phyloP scores from a whole-genome alignment of 331 rosid genomes.

The Pyracantha coccinea region DNA sequence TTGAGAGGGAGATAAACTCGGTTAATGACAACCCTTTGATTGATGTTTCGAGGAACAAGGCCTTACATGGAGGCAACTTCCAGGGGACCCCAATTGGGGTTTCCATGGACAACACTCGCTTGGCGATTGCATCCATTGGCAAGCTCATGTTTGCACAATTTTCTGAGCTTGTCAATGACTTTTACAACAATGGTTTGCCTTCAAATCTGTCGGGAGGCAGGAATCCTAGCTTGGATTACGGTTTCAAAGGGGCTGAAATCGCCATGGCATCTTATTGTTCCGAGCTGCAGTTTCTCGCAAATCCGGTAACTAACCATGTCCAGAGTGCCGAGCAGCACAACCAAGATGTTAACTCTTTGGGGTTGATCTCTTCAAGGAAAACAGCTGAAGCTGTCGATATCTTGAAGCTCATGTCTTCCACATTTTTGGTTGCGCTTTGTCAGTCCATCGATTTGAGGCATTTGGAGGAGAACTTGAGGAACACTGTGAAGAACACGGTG shows the following conservation, averaged over 20 bases:
- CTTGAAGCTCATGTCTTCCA: slow-evolving; percentile 73
- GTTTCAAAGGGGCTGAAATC: slow-evolving; percentile 79
- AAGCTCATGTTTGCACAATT: slow-evolving; percentile 90
- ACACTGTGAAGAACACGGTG: slow-evolving; percentile 51
- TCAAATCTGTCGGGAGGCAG: slow-evolving; percentile 68
- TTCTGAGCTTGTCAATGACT: slow-evolving; percentile 78
- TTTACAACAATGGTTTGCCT: slow-evolving; percentile 82
- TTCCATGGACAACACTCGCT: slow-evolving; percentile 88
- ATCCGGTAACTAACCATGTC: slow-evolving; percentile 80
- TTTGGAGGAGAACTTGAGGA: slow-evolving; percentile 79
- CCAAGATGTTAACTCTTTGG: slow-evolving; percentile 91
- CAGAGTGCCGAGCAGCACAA: slow-evolving; percentile 94
- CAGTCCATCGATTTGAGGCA: slow-evolving; percentile 89
- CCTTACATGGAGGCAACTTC: slow-evolving; percentile 86
- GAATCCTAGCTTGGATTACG: slow-evolving; percentile 84
- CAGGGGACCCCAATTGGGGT: slow-evolving; percentile 96
- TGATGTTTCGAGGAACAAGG: slow-evolving; percentile 84
- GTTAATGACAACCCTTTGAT: slow-evolving; percentile 85
- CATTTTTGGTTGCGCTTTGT: slow-evolving; percentile 70
- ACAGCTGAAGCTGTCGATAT: slow-evolving; percentile 74
- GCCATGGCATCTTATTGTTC: slow-evolving; percentile 96
- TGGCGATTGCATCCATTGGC: slow-evolving; percentile 73
- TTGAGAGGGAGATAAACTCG: slow-evolving; percentile 84
- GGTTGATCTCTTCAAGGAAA: slow-evolving; percentile 72
- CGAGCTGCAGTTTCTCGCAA: slow-evolving; percentile 70